phyloP scores from a whole-genome alignment of 306 rosid genomes.

The Amphicarpaea edgeworthii region DNA sequence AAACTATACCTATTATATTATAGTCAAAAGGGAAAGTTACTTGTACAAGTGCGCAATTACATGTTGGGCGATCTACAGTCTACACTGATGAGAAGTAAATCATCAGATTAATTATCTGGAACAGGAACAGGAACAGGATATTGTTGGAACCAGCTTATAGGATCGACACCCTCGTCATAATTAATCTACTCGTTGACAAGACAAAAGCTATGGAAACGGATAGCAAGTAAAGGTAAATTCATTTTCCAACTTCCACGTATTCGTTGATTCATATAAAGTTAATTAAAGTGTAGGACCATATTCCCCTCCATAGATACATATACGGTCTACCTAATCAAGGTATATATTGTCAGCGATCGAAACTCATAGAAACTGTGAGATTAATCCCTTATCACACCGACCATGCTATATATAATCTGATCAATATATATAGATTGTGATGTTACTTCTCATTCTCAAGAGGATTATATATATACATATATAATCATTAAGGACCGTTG shows the following conservation, averaged over 20 bases:
- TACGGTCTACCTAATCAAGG: conserved; percentile 4
- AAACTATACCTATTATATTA: conserved; percentile 10
- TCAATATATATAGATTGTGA: conserved; percentile 38
- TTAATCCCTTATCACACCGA: conserved; percentile 46
- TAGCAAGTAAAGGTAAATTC: not conserved
- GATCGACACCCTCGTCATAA: conserved; percentile 7
- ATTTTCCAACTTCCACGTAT: conserved; percentile 24
- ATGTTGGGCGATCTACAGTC: not conserved
- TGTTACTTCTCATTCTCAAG: conserved; percentile 16
- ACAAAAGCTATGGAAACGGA: not conserved
- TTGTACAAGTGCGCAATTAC: not conserved
- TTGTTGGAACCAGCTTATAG: conserved; percentile 1
- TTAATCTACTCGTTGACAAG: conserved; percentile 38
- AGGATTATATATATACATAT: too few relatives aligned
- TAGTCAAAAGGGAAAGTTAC: conserved; percentile 22
- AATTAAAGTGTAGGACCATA: conserved; percentile 42
- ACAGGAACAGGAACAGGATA: conserved; percentile 26
- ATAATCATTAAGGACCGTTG: conserved; percentile 9
- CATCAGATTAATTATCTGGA: conserved; percentile 31
- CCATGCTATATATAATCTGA: conserved; percentile 27
- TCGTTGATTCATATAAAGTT: conserved; percentile 8
- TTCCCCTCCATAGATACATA: not conserved
- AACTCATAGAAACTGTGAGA: conserved; percentile 38
- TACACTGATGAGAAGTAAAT: not conserved
- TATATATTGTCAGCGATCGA: conserved; percentile 20